Evolutionary conservation across 2,329 filamentous ascomycete genomes (phyloP).

Genomic region (Ceratocystis alfenasii): DNA sequence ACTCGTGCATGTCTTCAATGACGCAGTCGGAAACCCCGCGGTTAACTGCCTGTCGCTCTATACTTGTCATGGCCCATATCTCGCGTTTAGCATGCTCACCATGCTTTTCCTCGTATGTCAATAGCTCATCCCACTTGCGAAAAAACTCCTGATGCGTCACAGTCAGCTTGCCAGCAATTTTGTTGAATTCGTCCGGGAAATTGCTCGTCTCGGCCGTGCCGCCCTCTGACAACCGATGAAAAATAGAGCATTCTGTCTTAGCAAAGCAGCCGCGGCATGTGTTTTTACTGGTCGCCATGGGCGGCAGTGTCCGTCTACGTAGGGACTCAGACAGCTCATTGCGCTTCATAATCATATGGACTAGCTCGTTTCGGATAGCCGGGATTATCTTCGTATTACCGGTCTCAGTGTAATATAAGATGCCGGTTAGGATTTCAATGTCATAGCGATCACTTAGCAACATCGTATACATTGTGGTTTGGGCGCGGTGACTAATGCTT

Average conservation of each 20-base stretch:
- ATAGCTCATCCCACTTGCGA: conserved; percentile 80
- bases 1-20: conserved; percentile 44
- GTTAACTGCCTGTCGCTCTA: conserved; percentile 74
- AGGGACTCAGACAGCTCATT: conserved; percentile 82
- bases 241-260: conserved; percentile 80
- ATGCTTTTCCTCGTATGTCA: conserved; percentile 91
- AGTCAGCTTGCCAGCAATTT: conserved; percentile 66
- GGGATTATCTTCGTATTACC: conserved; percentile 78
- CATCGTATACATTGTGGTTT: conserved; percentile 88
- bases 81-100: conserved; percentile 77
- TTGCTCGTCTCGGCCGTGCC: conserved; percentile 72
- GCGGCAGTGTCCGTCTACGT: conserved; percentile 68
- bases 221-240: conserved; percentile 79
- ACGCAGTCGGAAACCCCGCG: conserved; percentile 83
- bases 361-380: conserved; percentile 72
- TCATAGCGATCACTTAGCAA: conserved; percentile 91
- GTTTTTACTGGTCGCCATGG: conserved; percentile 72
- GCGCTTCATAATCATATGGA: conserved; percentile 93
- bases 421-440: conserved; percentile 75
- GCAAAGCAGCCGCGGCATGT: conserved; percentile 83
- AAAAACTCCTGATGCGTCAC: conserved; percentile 71
- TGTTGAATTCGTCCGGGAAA: conserved; percentile 69
- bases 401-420: conserved; percentile 90
- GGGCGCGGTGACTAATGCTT: conserved; percentile 73
- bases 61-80: conserved; percentile 90